phyloP scores from a whole-genome alignment of 257 asterid species.

The Forsythia suspensa region DNA sequence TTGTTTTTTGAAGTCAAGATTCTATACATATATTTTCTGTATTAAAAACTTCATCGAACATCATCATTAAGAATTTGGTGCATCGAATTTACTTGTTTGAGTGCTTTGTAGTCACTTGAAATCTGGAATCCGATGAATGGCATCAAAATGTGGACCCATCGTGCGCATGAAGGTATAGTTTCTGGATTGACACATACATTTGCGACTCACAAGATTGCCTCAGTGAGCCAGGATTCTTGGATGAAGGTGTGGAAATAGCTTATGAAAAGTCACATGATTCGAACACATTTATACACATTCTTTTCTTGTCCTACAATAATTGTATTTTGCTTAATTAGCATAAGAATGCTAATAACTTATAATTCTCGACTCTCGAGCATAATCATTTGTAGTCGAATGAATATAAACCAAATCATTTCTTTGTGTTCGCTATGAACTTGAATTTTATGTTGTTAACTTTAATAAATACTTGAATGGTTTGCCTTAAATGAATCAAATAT shows the following conservation, averaged over 20 bases:
- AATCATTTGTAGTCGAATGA: not conserved
- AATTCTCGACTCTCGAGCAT: not conserved
- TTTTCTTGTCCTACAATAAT: not conserved
- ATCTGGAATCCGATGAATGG: conserved; percentile 48
- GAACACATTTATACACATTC: not conserved
- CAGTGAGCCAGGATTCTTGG: conserved; percentile 46
- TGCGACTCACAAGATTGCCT: conserved; percentile 35
- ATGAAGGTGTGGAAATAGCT: conserved; percentile 45
- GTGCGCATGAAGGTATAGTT: conserved; percentile 33
- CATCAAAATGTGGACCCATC: conserved; percentile 27
- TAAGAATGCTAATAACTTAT: not conserved
- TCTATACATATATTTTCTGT: not conserved
- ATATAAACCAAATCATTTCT: not conserved
- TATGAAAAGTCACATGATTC: too few species aligned
- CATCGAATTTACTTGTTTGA: not conserved
- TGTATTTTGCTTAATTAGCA: not conserved
- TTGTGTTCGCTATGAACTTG: not conserved
- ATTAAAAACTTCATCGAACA: not conserved
- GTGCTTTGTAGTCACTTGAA: conserved; percentile 36
- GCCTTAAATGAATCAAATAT: too few species aligned
- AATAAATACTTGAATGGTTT: too few species aligned
- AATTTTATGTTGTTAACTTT: too few species aligned
- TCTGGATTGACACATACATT: conserved; percentile 32
- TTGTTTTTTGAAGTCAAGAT: not conserved
- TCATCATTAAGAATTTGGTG: not conserved